Evolutionary conservation across 1,284 basidiomycete genomes (phyloP).

Genomic region (Cronartium quercuum): DNA sequence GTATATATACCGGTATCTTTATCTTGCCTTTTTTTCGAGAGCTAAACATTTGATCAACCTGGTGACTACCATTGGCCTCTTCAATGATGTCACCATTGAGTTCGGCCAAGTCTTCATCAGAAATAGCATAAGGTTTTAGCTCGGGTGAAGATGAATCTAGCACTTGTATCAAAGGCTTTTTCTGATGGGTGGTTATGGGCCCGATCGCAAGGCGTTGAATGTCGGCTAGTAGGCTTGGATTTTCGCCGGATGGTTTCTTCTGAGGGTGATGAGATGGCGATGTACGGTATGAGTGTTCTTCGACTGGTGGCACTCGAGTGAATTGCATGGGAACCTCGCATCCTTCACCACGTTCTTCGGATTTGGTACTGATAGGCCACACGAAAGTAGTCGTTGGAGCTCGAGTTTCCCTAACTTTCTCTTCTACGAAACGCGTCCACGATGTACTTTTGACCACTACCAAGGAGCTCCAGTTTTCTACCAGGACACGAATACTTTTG

Average conservation of each 20-base stretch:
- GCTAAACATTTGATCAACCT: background rate
- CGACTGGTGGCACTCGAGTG: background rate
- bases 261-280: background rate
- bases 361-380: background rate
- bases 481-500: constrained; percentile 4
- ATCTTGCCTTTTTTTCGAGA: constrained; percentile 1
- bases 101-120: constrained; percentile 11
- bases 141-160: background rate
- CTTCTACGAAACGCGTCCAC: background rate
- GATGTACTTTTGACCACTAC: too few species aligned
- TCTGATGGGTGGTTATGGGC: background rate
- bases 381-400: background rate
- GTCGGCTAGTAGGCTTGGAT: background rate
- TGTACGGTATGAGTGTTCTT: background rate
- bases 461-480: background rate
- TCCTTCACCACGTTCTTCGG: background rate
- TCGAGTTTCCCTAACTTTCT: background rate
- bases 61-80: background rate
- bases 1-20: constrained; percentile 5
- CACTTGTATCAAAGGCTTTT: constrained; percentile 19
- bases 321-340: background rate
- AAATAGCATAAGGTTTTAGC: constrained; percentile 19
- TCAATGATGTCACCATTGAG: constrained; percentile 5
- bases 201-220: background rate
- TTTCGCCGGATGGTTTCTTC: background rate